phyloP scores from a whole-genome alignment of 2,329 filamentous ascomycete species.

The Penicillium italicum region DNA sequence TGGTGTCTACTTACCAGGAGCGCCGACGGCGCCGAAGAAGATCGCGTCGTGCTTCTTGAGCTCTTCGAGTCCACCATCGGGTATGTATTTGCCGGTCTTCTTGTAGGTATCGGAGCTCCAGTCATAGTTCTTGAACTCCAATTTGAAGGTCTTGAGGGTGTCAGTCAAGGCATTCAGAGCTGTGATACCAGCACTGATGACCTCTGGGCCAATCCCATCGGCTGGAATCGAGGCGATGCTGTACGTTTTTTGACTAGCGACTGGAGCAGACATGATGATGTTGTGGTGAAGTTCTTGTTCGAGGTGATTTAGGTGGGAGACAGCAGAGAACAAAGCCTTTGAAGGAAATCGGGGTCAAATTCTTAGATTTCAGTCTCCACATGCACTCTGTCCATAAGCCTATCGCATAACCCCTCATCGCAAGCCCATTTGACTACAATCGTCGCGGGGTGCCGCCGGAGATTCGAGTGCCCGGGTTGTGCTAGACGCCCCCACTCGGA shows the following conservation, averaged over 20 bases:
- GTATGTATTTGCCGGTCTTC: slow-evolving; percentile 62
- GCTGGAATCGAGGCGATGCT: slow-evolving; percentile 64
- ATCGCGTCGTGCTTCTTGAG: slow-evolving; percentile 62
- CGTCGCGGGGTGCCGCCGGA: slow-evolving; percentile 9
- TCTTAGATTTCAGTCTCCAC: background rate
- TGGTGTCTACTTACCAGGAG: slow-evolving; percentile 43
- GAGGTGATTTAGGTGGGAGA: background rate
- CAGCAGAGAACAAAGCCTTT: background rate
- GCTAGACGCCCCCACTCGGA: slow-evolving; percentile 3
- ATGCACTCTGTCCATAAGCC: background rate
- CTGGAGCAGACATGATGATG: slow-evolving; percentile 19
- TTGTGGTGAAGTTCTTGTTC: background rate
- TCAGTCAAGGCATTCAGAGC: slow-evolving; percentile 50
- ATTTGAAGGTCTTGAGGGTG: slow-evolving; percentile 54
- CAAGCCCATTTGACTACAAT: background rate
- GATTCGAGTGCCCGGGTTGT: slow-evolving; percentile 4
- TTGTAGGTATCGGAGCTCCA: slow-evolving; percentile 67
- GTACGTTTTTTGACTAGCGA: slow-evolving; percentile 31
- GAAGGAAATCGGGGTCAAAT: background rate
- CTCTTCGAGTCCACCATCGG: slow-evolving; percentile 56
- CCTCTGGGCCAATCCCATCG: slow-evolving; percentile 67
- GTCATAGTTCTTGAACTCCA: slow-evolving; percentile 62
- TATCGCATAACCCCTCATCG: slow-evolving; percentile 8
- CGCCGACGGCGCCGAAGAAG: slow-evolving; percentile 65
- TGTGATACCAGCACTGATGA: slow-evolving; percentile 60